Conservation (phyloP, 2,329 filamentous ascomycete species). For the Xylaria polymorpha region DNA sequence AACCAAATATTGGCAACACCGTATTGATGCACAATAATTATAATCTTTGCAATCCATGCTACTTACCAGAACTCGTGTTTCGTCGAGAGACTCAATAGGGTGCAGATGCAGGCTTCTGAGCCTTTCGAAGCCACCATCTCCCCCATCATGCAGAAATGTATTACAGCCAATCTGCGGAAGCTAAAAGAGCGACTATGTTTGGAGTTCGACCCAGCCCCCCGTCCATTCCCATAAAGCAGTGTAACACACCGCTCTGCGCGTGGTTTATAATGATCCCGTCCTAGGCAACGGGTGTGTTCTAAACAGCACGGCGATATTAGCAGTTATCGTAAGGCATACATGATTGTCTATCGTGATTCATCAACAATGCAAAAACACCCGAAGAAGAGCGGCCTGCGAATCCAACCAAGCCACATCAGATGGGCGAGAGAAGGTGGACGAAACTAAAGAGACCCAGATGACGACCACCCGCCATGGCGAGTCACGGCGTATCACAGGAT, state of each 20-base stretch:
- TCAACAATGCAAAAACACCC: constrained; percentile 30
- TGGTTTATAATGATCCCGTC: constrained; percentile 15
- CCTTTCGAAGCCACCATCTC: constrained; percentile 23
- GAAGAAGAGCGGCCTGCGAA: constrained; percentile 27
- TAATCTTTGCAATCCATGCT: background rate
- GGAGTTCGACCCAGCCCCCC: constrained; percentile 21
- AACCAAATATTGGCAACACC: too few relatives aligned
- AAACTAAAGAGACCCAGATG: constrained; percentile 15
- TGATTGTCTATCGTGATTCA: constrained; percentile 7
- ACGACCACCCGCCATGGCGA: constrained; percentile 26
- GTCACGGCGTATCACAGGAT: constrained; percentile 37
- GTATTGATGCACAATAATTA: background rate
- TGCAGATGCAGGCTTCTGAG: constrained; percentile 19
- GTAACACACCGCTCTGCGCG: constrained; percentile 36
- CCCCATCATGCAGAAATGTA: constrained; percentile 29
- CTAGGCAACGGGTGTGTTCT: constrained; percentile 22
- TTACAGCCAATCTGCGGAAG: constrained; percentile 21
- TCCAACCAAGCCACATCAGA: constrained; percentile 36
- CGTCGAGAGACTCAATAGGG: background rate
- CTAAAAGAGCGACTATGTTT: constrained; percentile 26
- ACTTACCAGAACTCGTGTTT: background rate
- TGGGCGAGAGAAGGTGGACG: constrained; percentile 16
- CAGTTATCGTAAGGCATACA: constrained; percentile 34
- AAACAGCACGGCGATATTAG: constrained; percentile 19
- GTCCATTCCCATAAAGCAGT: constrained; percentile 28